phyloP scores from a whole-genome alignment of 495 filamentous ascomycete species.

The Penicillium crystallinum region DNA sequence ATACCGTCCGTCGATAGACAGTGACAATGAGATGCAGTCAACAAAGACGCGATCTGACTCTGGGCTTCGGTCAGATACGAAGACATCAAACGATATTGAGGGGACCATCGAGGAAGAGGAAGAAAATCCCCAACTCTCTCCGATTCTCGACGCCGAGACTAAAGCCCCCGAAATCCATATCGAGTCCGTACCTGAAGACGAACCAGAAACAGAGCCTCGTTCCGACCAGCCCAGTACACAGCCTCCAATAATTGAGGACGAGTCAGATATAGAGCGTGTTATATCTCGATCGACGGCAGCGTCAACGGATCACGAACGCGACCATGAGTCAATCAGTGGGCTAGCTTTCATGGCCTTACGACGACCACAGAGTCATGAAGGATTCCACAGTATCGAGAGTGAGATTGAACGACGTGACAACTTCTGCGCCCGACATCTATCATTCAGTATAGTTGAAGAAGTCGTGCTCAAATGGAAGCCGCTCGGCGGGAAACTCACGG shows the following conservation, averaged over 20 bases:
- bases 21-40: conserved; percentile 26
- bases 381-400: conserved; percentile 22
- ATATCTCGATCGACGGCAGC: conserved; percentile 34
- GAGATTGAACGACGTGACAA: conserved; percentile 21
- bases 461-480: conserved; percentile 70
- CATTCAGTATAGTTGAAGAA: conserved; percentile 86
- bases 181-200: conserved; percentile 22
- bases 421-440: conserved; percentile 72
- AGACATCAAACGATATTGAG: conserved; percentile 15
- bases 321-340: conserved; percentile 14
- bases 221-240: conserved; percentile 14
- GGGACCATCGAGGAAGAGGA: conserved; percentile 13
- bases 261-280: conserved; percentile 28
- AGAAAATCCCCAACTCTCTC: conserved; percentile 5
- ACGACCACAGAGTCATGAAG: conserved; percentile 42
- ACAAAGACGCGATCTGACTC: conserved; percentile 13
- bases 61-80: conserved; percentile 17
- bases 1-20: conserved; percentile 28
- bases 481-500: conserved; percentile 33
- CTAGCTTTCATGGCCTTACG: conserved; percentile 35
- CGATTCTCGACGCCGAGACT: conserved; percentile 12
- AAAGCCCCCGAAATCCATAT: conserved; percentile 36
- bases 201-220: conserved; percentile 16
- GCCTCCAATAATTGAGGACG: conserved; percentile 20
- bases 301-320: conserved; percentile 27